Evolutionary conservation across 139 green algal genomes (phyloP), one percentile per base, ranked within the genome.

Genomic region (Tetradesmus obliquus): DNA sequence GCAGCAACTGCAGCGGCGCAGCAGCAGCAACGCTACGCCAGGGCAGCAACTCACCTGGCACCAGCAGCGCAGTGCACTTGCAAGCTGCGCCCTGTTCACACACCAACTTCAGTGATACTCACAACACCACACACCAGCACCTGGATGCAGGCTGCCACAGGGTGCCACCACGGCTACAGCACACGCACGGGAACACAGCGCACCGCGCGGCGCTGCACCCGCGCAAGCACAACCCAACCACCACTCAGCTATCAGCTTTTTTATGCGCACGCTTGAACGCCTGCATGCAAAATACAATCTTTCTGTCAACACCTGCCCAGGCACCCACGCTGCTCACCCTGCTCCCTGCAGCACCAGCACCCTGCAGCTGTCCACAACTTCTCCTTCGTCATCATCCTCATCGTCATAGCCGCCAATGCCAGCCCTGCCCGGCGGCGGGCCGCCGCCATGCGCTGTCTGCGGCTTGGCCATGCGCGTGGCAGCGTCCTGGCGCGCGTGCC

Each of bases 401-500:
- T 82, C 82, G 22, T 84, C 89, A 17, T 89, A 71, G 20, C 84
- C 24, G 58, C 60, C 84, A 51, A 24, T 3, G 51, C 15, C 80
- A 85, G 76, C 51, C 15, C 51, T n/a, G 80, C 45, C 51, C 10
- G 51, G 80, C 72, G 19, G 72, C 32, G 20, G 5, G 8, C 80
- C 19, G 54, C 17, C 86, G 19, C 86, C 86, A 54, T 83, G 22
- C n/a, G 86, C 86, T 55, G 86, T 90, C n/a, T 24, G 17, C 15
- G 69, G 86, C 53, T 17, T 20, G 6, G 86, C 86, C 53, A 55
- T 55, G 51, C 85, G 86, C 13, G 69, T 83, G 6, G 69, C 51
- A 5, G 71, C 86, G 60, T 88, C 89, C 82, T 85, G 69, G 45
- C 89, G 89, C 4, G 82, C 89, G 17, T 88, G 89, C 89, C 89